Evolutionary conservation across 495 filamentous ascomycete genomes (phyloP).

Genomic region (Echria macrotheca): DNA sequence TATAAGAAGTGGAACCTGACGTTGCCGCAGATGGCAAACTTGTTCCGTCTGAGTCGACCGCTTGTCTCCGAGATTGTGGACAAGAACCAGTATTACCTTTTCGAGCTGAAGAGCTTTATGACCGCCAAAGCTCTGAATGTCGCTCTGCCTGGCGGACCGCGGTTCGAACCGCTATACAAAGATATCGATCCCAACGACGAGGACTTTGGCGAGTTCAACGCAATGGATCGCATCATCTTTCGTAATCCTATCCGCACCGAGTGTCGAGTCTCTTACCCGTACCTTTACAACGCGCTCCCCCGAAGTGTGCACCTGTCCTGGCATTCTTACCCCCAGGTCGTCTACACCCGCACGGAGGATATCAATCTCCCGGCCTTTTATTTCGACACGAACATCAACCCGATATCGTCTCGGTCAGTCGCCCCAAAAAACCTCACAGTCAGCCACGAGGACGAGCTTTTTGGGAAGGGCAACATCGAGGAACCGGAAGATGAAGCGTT

Average conservation of each 20-base stretch:
- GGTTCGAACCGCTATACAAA: conserved; percentile 98
- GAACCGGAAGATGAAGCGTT: conserved; percentile 74
- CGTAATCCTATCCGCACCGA: conserved; percentile 92
- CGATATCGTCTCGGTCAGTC: conserved; percentile 91
- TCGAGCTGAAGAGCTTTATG: conserved; percentile 89
- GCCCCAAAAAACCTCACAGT: conserved; percentile 90
- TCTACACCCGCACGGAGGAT: conserved; percentile 85
- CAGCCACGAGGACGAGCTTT: conserved; percentile 93
- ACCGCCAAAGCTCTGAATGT: conserved; percentile 98
- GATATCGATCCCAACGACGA: conserved; percentile 99
- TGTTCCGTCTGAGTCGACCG: conserved; percentile 88
- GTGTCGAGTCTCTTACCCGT: conserved; percentile 90
- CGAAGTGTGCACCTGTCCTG: conserved; percentile 89
- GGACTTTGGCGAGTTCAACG: conserved; percentile 99
- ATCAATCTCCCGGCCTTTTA: conserved; percentile 91
- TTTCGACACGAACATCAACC: conserved; percentile 96
- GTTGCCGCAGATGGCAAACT: conserved; percentile 90
- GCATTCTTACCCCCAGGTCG: conserved; percentile 90
- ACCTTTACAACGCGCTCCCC: conserved; percentile 92
- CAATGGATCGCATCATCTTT: conserved; percentile 99
- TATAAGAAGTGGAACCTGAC: conserved; percentile 96
- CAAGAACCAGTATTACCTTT: conserved; percentile 97
- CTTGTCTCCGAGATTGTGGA: conserved; percentile 90
- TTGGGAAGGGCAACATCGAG: conserved; percentile 77
- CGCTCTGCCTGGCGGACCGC: conserved; percentile 91